A percentile compares a stretch with the other conserved stretches of the same genome.
These are phyloP conservation scores for Artemisia tridentata DNA, from an alignment of 129 eudicot genomes.

Conservation along the genomic window DNA sequence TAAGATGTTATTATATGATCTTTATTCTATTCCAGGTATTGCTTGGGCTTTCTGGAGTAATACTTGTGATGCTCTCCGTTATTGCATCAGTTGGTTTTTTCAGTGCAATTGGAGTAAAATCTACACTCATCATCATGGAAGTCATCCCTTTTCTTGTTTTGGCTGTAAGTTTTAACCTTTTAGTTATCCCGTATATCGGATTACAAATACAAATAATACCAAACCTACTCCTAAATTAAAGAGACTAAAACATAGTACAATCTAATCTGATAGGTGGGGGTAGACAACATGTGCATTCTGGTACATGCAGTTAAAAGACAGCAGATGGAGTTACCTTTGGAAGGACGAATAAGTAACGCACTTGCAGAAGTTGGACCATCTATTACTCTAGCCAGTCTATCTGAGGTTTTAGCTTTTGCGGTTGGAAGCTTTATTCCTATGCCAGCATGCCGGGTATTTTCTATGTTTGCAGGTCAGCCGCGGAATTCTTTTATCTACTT, in stretches of 20 bases:
- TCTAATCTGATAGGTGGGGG: conserved; percentile 72
- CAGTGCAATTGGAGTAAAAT: conserved; percentile 95
- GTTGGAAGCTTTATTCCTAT: conserved; percentile 98
- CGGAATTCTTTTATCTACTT: neutral
- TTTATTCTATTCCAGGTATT: conserved; percentile 58
- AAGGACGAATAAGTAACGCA: conserved; percentile 91
- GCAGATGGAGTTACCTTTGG: conserved; percentile 70
- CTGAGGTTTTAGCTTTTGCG: conserved; percentile 94
- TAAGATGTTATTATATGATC: conserved; percentile 8
- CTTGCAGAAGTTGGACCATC: conserved; percentile 99
- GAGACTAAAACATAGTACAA: neutral
- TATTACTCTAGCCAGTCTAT: conserved; percentile 89
- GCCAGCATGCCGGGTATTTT: conserved; percentile 98
- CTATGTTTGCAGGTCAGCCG: conserved; percentile 94
- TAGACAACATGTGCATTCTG: conserved; percentile 97
- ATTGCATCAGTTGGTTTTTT: conserved; percentile 97
- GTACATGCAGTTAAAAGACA: conserved; percentile 96
- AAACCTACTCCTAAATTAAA: neutral
- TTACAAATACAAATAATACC: neutral
- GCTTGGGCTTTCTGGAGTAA: conserved; percentile 94
- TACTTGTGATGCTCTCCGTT: conserved; percentile 92
- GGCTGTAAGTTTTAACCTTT: conserved; percentile 67
- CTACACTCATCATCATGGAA: conserved; percentile 99
- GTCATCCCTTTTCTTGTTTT: conserved; percentile 99
- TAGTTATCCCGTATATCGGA: neutral